These are phyloP conservation scores for Iris macrosiphon DNA, from an alignment of 106 monocot genomes.

Conservation along the genomic window DNA sequence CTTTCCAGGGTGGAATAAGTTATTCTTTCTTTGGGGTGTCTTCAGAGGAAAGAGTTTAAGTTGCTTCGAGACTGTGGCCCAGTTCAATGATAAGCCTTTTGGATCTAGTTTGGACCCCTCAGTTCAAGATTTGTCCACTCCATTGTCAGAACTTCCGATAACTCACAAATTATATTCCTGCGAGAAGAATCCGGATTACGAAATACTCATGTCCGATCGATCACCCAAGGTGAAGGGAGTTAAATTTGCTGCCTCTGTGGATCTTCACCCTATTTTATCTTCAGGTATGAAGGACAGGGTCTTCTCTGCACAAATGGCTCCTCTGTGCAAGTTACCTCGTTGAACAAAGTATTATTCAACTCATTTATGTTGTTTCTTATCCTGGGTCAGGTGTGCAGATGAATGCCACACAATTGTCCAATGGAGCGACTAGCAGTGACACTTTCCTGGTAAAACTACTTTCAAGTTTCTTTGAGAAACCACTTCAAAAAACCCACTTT, in stretches of 20 bases:
- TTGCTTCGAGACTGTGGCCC: slow-evolving; percentile 9
- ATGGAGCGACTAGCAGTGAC: not conserved
- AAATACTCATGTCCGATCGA: slow-evolving; percentile 3
- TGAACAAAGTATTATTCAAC: not conserved
- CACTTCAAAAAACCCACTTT: not conserved
- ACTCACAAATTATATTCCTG: slow-evolving; percentile 15
- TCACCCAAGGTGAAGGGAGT: not conserved
- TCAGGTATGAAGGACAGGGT: slow-evolving; percentile 8
- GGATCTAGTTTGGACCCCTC: slow-evolving; percentile 9
- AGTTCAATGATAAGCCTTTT: slow-evolving; percentile 6
- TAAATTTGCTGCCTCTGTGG: not conserved
- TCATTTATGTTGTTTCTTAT: not conserved
- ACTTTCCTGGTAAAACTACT: slow-evolving; percentile 10
- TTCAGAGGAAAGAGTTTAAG: slow-evolving; percentile 42
- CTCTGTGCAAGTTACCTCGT: not conserved
- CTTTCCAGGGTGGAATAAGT: slow-evolving; percentile 56
- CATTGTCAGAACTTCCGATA: slow-evolving; percentile 2
- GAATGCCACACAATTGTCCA: not conserved
- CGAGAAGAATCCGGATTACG: not conserved
- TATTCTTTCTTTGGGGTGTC: slow-evolving; percentile 88
- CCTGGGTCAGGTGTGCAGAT: slow-evolving; percentile 3
- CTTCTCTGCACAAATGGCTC: not conserved
- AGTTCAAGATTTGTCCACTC: slow-evolving; percentile 6
- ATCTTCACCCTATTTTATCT: not conserved
- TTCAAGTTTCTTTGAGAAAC: not conserved